Evolutionary conservation across 2,329 filamentous ascomycete genomes (phyloP).

Genomic region (Pseudohalonectria lignicola): DNA sequence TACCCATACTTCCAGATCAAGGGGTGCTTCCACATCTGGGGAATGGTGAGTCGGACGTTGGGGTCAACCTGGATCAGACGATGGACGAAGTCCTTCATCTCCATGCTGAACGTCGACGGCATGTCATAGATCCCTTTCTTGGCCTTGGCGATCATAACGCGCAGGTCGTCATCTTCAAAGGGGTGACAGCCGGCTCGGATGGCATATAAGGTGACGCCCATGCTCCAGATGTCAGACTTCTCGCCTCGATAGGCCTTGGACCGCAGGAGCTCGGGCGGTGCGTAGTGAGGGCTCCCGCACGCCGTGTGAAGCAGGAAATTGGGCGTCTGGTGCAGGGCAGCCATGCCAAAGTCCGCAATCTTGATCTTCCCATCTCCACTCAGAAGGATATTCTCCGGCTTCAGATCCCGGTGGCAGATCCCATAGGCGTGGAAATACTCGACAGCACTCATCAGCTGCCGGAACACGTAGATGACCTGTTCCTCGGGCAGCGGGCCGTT

Average conservation of each 20-base stretch:
- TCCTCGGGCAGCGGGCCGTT: constrained; percentile 67
- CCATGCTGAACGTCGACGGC: constrained; percentile 48
- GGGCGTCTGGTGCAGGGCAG: constrained; percentile 72
- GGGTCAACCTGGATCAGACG: constrained; percentile 74
- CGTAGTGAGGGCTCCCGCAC: constrained; percentile 94
- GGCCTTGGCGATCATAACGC: constrained; percentile 50
- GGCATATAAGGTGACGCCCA: constrained; percentile 81
- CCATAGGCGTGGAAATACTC: constrained; percentile 90
- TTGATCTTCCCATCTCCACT: constrained; percentile 70
- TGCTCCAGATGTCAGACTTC: constrained; percentile 88
- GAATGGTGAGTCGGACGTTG: constrained; percentile 65
- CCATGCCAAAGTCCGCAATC: constrained; percentile 97
- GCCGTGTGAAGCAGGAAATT: constrained; percentile 75
- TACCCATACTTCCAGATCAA: constrained; percentile 77
- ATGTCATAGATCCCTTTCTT: constrained; percentile 51
- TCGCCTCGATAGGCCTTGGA: constrained; percentile 71
- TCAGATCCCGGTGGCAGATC: constrained; percentile 92
- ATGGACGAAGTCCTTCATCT: constrained; percentile 68
- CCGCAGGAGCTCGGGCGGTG: constrained; percentile 81
- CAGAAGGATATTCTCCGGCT: constrained; percentile 92
- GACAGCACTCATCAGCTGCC: constrained; percentile 85
- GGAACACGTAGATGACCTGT: constrained; percentile 74
- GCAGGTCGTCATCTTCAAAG: constrained; percentile 60
- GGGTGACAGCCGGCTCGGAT: constrained; percentile 76
- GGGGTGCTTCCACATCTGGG: constrained; percentile 76